These are phyloP conservation scores for Ceratobasidium sp. DNA, from an alignment of 1,284 basidiomycete species.

Conservation along the genomic window DNA sequence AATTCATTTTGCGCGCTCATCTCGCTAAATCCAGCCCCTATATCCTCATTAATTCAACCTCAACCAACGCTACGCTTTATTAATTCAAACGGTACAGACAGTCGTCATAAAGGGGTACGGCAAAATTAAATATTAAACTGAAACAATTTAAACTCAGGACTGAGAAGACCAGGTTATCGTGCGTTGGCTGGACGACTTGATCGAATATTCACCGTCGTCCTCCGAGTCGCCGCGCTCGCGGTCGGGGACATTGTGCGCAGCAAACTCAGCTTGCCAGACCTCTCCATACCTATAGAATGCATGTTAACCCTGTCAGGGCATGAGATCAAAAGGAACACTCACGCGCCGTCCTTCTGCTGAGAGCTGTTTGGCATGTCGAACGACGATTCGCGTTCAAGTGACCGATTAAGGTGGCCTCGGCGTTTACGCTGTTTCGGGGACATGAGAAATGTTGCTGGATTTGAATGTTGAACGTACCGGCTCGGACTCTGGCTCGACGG, in stretches of 20 bases:
- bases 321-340: constrained; percentile 8
- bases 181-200: constrained; percentile 1
- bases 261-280: background rate
- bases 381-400: background rate
- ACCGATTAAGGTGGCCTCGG: background rate
- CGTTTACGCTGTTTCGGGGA: too few species aligned
- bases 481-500: too few species aligned
- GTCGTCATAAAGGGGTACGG: background rate
- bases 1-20: background rate
- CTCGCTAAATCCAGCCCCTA: constrained; percentile 5
- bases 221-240: background rate
- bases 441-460: too few species aligned
- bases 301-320: background rate
- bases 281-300: constrained; percentile 1
- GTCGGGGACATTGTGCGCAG: background rate
- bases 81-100: background rate
- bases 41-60: background rate
- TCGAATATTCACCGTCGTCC: constrained; percentile 2
- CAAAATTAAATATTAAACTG: background rate
- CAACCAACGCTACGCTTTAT: constrained; percentile 1
- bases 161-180: background rate
- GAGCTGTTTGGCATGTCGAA: constrained; percentile 5
- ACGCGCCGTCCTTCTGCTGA: constrained; percentile 9
- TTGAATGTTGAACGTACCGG: too few species aligned
- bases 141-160: background rate